A percentile compares a stretch with the other conserved stretches of the same genome.
Evolutionary conservation across 1,284 basidiomycete species (phyloP).

Genomic region (Sanghuangporus weigelae): DNA sequence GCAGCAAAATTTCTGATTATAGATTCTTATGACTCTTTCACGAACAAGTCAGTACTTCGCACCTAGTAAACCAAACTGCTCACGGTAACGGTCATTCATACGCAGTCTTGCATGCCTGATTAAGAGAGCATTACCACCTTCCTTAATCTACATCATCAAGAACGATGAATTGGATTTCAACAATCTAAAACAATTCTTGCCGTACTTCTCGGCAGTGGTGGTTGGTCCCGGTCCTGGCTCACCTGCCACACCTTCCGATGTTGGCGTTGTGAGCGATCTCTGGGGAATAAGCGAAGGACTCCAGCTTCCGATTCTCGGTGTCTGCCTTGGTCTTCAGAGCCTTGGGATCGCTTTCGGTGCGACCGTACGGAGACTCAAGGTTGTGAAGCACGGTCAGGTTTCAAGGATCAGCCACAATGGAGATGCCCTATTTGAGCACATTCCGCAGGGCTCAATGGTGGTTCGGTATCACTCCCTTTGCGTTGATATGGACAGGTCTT

Average conservation of each 20-base stretch:
- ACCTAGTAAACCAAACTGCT: not conserved
- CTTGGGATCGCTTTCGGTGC: conserved; percentile 79
- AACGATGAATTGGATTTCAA: conserved; percentile 56
- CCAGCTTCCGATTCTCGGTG: conserved; percentile 74
- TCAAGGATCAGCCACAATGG: conserved; percentile 57
- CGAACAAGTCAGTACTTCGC: conserved; percentile 62
- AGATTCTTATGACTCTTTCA: conserved; percentile 85
- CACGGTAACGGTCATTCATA: not conserved
- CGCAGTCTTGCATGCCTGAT: conserved; percentile 62
- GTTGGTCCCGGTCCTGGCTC: conserved; percentile 81
- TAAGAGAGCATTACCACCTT: conserved; percentile 51
- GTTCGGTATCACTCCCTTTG: conserved; percentile 86
- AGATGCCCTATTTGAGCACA: conserved; percentile 56
- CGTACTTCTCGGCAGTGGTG: conserved; percentile 61
- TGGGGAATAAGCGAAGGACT: conserved; percentile 53
- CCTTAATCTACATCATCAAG: conserved; percentile 61
- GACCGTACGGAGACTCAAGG: conserved; percentile 40
- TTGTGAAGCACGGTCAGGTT: conserved; percentile 81
- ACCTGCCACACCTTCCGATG: conserved; percentile 55
- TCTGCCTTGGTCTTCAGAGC: conserved; percentile 92
- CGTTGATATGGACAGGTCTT: conserved; percentile 40
- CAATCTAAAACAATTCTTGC: conserved; percentile 46
- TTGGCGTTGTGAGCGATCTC: conserved; percentile 61
- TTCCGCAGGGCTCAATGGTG: conserved; percentile 52
- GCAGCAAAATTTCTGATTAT: conserved; percentile 57